Evolutionary conservation across 164 flowering plant genomes (phyloP), one percentile per base, ranked within the genome.

Genomic region (Stephania yunnanensis): DNA sequence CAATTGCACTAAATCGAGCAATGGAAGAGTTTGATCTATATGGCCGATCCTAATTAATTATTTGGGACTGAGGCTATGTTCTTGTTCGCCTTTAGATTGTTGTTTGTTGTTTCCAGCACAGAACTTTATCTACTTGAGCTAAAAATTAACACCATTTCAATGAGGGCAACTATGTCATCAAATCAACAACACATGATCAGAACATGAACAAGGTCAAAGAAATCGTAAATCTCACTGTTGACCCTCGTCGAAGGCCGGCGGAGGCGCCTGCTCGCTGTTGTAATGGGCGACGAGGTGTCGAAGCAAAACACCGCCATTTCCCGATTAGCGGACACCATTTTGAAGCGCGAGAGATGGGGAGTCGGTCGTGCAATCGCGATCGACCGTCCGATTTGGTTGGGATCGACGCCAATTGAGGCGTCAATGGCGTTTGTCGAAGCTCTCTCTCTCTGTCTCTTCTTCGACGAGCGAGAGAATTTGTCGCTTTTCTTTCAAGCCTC

Each of bases 251-350:
- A 93, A 95, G 75, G 91, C 89, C 46, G 97, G 97, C 19, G 94
- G 90, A 74, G 95, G 97, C 53, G 86, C 78, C 36, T 88, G 85
- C 61, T 91, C 87, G 80, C 82, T 77, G 79, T 89, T 95, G 86
- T 92, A 95, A 83, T 95, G 95, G 79, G 97, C 90, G 70, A 95
- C 85, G 61, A 95, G 91, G 95, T 91, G 81, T 95, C 99, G 75
- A 92, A 95, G 83, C 98, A 93, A 75, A 83, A 93, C 52, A 90
- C 91, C 70, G 78, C 95, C 99, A 95, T 95, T 74, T 95, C 99
- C 80, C 82, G 81, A 75, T 91, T 95, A 50, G 99, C 99, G 69
- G 94, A 87, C 86, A 91, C 99, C 99, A 95, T 95, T 71, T 77
- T 80, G 15, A 73, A 73, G 22, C 22, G 55, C 20, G 25, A 69